Evolutionary conservation across 495 filamentous ascomycete genomes (phyloP), one percentile per base, ranked within the genome.

Genomic region (Sphaerosporella brunnea): DNA sequence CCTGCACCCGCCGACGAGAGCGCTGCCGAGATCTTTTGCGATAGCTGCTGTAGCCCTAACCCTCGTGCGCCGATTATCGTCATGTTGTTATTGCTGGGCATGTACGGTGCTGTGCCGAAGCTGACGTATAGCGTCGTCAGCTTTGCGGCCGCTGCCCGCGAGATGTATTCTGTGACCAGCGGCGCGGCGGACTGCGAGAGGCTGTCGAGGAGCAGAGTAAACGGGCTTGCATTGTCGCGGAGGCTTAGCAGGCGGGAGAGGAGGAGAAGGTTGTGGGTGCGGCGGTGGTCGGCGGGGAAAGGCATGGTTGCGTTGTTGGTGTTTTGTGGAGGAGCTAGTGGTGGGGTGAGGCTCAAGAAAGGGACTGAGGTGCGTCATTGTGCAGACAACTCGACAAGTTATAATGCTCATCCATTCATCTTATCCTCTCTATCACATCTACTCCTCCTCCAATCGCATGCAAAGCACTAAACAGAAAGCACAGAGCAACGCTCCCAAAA

Each of bases 231-330:
- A 18, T 72, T 78, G 59, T 93, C 85, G 25, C 82, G 68, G 11
- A 82, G 64, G 53, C 74, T 78, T 43, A 96, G 69, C 2, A 95
- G 66, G 50, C 87, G 88, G 45, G 85, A 83, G 32, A 95, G 77
- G 1, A 94, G 66, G 4, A 94, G 75, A 37, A 93, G 63, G 64
- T 84, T 88, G 64, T 95, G 88, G 20, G 82, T 82, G 38, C 84
- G 73, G 4, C 82, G 73, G 56, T 90, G 81, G 20, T 46, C 43
- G 43, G 35, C 28, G 28, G 28, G n/a, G n/a, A n/a, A n/a, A n/a
- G n/a, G n/a, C n/a, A n/a, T n/a, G 41, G 28, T 21, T 13, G 10
- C 2, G 11, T 40, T 2, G 37, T 10, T 21, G 37, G 28, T 13
- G 13, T 32, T 32, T 32, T 32, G 28, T 5, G n/a, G n/a, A n/a